A percentile compares a stretch with the other conserved stretches of the same genome.
Conservation (phyloP, 2,329 filamentous ascomycete genomes). For the Verticillium zaregamsianum region DNA sequence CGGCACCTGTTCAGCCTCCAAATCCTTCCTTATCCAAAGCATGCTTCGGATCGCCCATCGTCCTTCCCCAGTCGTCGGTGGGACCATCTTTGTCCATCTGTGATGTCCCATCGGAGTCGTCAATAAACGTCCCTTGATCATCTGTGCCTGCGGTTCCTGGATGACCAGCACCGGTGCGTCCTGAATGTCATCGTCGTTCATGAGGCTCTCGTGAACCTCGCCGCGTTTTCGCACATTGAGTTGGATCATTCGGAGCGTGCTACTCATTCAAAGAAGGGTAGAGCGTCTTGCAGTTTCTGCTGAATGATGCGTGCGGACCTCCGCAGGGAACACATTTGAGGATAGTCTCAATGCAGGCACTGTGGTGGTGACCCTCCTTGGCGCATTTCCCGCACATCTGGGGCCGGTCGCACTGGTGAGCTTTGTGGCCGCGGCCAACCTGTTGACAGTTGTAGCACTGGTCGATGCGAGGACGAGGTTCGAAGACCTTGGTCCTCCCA, state of each 20-base stretch:
- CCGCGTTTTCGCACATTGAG: slow-evolving; percentile 13
- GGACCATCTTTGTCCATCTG: slow-evolving; percentile 14
- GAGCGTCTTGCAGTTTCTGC: slow-evolving; percentile 14
- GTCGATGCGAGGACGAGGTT: slow-evolving; percentile 15
- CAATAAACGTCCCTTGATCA: slow-evolving; percentile 9
- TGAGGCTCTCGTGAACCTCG: slow-evolving; percentile 13
- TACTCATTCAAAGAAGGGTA: slow-evolving; percentile 13
- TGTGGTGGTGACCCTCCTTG: slow-evolving; percentile 15
- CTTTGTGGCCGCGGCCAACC: slow-evolving; percentile 18
- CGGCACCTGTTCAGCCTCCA: slow-evolving; percentile 11
- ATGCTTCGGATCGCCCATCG: slow-evolving; percentile 15
- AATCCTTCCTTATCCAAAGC: slow-evolving; percentile 12
- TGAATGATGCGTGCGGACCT: slow-evolving; percentile 16
- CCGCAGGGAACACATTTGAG: slow-evolving; percentile 15
- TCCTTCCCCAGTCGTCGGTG: slow-evolving; percentile 7
- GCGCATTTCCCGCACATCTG: slow-evolving; percentile 13
- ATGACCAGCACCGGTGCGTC: slow-evolving; percentile 12
- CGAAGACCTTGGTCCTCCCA: slow-evolving; percentile 12
- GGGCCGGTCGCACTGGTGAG: slow-evolving; percentile 19
- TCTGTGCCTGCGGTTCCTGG: slow-evolving; percentile 11
- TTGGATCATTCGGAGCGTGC: slow-evolving; percentile 11
- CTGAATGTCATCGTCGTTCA: slow-evolving; percentile 13
- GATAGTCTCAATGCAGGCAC: slow-evolving; percentile 7
- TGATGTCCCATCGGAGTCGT: slow-evolving; percentile 13
- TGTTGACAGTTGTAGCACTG: slow-evolving; percentile 26